These are phyloP conservation scores for Fraxinus pennsylvanica DNA, from an alignment of 257 asterid genomes.

Conservation along the genomic window DNA sequence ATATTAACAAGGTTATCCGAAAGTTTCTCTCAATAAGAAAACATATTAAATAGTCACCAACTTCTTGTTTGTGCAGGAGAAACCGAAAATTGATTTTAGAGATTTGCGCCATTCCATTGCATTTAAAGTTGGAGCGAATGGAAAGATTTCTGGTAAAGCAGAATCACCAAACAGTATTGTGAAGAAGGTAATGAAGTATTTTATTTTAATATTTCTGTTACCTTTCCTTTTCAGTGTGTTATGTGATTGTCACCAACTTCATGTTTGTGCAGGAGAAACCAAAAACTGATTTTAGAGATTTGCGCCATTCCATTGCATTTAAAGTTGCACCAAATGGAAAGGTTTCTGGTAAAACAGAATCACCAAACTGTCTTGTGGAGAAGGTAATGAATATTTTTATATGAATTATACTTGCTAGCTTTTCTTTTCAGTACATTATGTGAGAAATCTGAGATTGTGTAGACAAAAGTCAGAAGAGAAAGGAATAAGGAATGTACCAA, in stretches of 20 bases:
- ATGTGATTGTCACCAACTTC: not conserved
- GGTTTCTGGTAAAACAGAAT: conserved; percentile 33
- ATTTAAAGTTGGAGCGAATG: conserved; percentile 34
- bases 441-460: not conserved
- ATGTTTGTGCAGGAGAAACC: conserved; percentile 49
- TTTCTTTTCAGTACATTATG: not conserved
- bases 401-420: conserved; percentile 1
- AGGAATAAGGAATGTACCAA: too few species aligned
- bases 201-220: conserved; percentile 1
- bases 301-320: conserved; percentile 26
- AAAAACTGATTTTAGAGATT: conserved; percentile 35
- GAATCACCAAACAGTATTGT: conserved; percentile 33
- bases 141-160: conserved; percentile 33
- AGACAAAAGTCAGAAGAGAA: not conserved
- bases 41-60: conserved; percentile 6
- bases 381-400: conserved; percentile 41
- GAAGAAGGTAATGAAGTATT: conserved; percentile 46
- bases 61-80: conserved; percentile 45
- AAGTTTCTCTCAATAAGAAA: conserved; percentile 12
- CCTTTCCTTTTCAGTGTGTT: not conserved
- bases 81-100: conserved; percentile 36
- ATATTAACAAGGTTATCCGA: not conserved
- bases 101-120: conserved; percentile 28
- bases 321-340: conserved; percentile 38
- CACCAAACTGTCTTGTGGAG: conserved; percentile 35